These are phyloP conservation scores for Capronia coronata DNA, from an alignment of 2,329 filamentous ascomycete genomes.

Conservation along the genomic window DNA sequence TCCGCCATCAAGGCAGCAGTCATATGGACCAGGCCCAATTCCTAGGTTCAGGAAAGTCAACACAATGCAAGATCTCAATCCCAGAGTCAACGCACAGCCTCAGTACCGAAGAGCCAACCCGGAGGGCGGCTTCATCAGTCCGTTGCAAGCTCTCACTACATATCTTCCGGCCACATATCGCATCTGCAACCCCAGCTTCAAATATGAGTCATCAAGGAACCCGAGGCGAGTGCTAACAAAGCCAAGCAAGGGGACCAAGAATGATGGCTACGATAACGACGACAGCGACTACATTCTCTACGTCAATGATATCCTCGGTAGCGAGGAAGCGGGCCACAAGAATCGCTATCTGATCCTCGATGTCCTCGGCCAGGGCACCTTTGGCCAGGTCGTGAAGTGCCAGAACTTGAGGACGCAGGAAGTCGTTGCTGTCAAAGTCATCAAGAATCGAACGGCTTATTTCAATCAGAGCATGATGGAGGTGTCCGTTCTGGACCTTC, in stretches of 20 bases:
- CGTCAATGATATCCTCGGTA: conserved; percentile 96
- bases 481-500: conserved; percentile 91
- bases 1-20: conserved; percentile 42
- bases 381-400: conserved; percentile 97
- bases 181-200: conserved; percentile 96
- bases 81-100: conserved; percentile 79
- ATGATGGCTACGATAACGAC: conserved; percentile 97
- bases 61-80: conserved; percentile 65
- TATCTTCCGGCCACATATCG: conserved; percentile 93
- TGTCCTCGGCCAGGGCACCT: conserved; percentile 93
- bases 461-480: conserved; percentile 99
- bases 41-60: conserved; percentile 81
- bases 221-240: conserved; percentile 93
- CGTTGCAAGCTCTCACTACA: conserved; percentile 87
- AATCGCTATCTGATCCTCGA: conserved; percentile 96
- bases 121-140: conserved; percentile 96
- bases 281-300: conserved; percentile 99
- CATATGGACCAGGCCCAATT: conserved; percentile 58
- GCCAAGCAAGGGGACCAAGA: conserved; percentile 96
- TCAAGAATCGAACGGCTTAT: conserved; percentile 98
- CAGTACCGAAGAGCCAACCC: conserved; percentile 89
- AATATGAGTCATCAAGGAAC: conserved; percentile 97
- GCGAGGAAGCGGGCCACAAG: conserved; percentile 97
- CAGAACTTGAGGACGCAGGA: conserved; percentile 98
- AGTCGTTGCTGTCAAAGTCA: conserved; percentile 96